Evolutionary conservation across 2,329 filamentous ascomycete genomes (phyloP).

Genomic region (Diaporthe humulicola): DNA sequence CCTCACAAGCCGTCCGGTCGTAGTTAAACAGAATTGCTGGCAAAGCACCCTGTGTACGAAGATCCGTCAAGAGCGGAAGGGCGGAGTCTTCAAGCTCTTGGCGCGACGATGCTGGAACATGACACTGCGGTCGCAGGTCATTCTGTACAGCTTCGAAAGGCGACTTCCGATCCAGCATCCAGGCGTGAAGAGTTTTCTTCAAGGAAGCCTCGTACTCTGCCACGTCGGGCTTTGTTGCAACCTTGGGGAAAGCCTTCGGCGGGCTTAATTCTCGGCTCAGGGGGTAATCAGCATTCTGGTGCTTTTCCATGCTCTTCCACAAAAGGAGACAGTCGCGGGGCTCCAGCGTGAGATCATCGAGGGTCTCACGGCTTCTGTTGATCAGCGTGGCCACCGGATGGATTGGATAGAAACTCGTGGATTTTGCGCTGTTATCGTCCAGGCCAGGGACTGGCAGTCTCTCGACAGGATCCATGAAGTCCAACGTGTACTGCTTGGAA

Average conservation of each 20-base stretch:
- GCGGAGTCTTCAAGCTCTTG: constrained; percentile 31
- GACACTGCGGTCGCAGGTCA: constrained; percentile 54
- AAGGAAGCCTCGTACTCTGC: constrained; percentile 74
- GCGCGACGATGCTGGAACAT: constrained; percentile 20
- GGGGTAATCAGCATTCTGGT: constrained; percentile 64
- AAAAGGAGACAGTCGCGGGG: constrained; percentile 77
- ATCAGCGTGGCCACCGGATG: constrained; percentile 40
- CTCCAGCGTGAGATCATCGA: constrained; percentile 78
- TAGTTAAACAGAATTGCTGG: constrained; percentile 86
- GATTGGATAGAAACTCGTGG: constrained; percentile 60
- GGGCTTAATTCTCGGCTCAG: constrained; percentile 66
- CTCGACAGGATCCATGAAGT: constrained; percentile 60
- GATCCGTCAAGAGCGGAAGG: constrained; percentile 34
- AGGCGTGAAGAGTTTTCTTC: constrained; percentile 69
- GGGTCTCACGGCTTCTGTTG: constrained; percentile 67
- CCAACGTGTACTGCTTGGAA: constrained; percentile 61
- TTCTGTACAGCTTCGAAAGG: constrained; percentile 59
- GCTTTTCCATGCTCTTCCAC: constrained; percentile 73
- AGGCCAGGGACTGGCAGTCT: constrained; percentile 60
- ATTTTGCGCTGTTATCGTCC: constrained; percentile 56
- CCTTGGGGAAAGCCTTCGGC: constrained; percentile 59
- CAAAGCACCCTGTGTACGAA: constrained; percentile 68
- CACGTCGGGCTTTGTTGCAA: constrained; percentile 75
- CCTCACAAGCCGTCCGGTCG: constrained; percentile 75
- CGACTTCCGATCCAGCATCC: constrained; percentile 68